phyloP scores from a whole-genome alignment of 495 filamentous ascomycete species.

The Neurospora cerealis region DNA sequence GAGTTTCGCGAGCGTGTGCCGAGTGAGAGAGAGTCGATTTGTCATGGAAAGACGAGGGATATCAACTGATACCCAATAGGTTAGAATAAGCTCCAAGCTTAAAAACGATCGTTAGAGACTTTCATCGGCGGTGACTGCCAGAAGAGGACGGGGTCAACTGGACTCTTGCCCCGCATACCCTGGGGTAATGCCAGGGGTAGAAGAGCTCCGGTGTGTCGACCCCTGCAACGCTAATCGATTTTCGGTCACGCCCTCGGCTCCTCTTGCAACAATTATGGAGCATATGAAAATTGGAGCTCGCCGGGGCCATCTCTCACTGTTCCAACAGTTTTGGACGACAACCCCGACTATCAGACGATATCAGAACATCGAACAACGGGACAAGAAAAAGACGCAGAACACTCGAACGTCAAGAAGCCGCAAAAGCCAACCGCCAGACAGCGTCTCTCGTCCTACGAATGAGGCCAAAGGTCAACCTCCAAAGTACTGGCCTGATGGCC shows the following conservation, averaged over 20 bases:
- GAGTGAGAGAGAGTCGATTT: background rate
- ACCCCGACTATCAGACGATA: background rate
- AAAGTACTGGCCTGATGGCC: background rate
- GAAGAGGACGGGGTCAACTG: constrained; percentile 10
- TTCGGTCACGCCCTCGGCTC: constrained; percentile 16
- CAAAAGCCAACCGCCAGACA: background rate
- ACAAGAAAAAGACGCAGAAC: background rate
- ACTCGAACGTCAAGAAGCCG: background rate
- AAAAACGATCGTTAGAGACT: background rate
- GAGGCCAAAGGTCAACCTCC: background rate
- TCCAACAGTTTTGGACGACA: background rate
- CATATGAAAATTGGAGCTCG: constrained; percentile 21
- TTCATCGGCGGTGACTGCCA: constrained; percentile 15
- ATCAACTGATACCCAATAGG: background rate
- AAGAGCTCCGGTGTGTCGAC: background rate
- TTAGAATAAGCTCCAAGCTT: background rate
- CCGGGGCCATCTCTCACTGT: background rate
- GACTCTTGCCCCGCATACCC: constrained; percentile 6
- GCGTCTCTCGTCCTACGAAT: background rate
- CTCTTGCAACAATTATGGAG: constrained; percentile 9
- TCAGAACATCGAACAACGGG: background rate
- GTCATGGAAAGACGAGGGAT: background rate
- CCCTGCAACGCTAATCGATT: constrained; percentile 3
- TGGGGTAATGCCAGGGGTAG: constrained; percentile 12
- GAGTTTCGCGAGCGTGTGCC: background rate